Conservation (phyloP, 1,284 basidiomycete species). For the Leccinum pallidistipes region DNA sequence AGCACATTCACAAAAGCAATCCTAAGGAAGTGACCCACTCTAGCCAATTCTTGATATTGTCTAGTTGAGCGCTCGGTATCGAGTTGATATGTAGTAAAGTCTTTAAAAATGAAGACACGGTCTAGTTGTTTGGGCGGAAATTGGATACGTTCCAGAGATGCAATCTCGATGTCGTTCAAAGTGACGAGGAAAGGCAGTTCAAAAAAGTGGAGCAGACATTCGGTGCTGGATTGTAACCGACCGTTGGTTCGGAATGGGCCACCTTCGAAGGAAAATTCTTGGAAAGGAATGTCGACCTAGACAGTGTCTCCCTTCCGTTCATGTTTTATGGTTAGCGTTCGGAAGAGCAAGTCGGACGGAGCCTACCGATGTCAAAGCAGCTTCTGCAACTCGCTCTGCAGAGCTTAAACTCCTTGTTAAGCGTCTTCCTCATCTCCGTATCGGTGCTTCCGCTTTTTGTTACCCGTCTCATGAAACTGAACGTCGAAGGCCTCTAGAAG, state of each 20-base stretch:
- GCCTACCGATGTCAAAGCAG: constrained; percentile 70
- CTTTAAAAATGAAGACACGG: constrained; percentile 94
- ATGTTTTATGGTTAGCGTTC: constrained; percentile 18
- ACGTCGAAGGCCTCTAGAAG: constrained; percentile 93
- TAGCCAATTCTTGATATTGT: constrained; percentile 98
- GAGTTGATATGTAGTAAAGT: constrained; percentile 98
- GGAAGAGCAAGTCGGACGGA: neutral
- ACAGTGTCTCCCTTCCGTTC: constrained; percentile 75
- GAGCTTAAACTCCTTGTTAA: constrained; percentile 94
- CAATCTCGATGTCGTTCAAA: constrained; percentile 92
- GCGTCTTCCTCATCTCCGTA: constrained; percentile 98
- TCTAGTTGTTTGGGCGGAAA: constrained; percentile 98
- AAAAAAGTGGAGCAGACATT: constrained; percentile 94
- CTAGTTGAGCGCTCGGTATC: constrained; percentile 77
- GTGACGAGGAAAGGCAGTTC: constrained; percentile 97
- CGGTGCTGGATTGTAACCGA: constrained; percentile 93
- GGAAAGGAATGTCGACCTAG: constrained; percentile 96
- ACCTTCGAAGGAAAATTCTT: constrained; percentile 96
- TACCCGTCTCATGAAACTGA: constrained; percentile 99
- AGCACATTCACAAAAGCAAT: constrained; percentile 2
- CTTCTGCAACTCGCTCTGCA: constrained; percentile 94
- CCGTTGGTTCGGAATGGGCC: constrained; percentile 96
- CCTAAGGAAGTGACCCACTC: constrained; percentile 63
- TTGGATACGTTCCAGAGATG: constrained; percentile 96
- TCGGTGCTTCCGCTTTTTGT: constrained; percentile 94